Conservation (phyloP, 352 stramenopile genomes). For the Globisporangium rhizosaccharum region DNA sequence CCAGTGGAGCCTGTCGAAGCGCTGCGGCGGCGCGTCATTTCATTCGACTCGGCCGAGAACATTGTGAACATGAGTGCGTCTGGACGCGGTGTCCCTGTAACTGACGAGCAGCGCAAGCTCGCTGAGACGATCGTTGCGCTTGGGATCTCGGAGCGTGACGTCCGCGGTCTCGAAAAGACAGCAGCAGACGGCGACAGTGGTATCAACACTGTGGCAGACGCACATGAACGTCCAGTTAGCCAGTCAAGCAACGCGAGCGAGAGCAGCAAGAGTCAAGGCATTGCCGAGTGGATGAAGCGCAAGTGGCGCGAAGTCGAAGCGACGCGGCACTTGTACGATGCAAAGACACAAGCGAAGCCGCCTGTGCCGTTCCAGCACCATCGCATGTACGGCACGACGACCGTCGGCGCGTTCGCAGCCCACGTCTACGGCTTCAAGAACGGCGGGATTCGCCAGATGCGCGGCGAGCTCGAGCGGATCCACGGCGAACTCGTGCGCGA, state of each 20-base stretch:
- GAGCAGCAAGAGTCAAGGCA: constrained; percentile 2
- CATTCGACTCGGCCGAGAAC: constrained; percentile 68
- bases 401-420: constrained; percentile 76
- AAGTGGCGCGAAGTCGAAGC: constrained; percentile 13
- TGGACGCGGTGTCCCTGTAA: constrained; percentile 28
- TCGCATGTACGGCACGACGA: constrained; percentile 75
- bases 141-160: constrained; percentile 46
- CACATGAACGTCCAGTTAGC: too few species aligned
- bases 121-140: constrained; percentile 74
- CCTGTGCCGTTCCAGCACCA: constrained; percentile 41
- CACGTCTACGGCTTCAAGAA: constrained; percentile 82
- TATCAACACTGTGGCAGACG: background rate
- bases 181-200: background rate
- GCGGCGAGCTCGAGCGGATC: constrained; percentile 55
- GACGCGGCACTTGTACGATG: constrained; percentile 3
- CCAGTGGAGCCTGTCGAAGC: constrained; percentile 56
- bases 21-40: constrained; percentile 61
- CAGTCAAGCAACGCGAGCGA: background rate
- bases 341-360: background rate
- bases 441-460: constrained; percentile 71
- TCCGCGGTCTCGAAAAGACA: constrained; percentile 24
- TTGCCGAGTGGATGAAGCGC: constrained; percentile 17
- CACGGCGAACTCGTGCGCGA: constrained; percentile 43
- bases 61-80: constrained; percentile 58
- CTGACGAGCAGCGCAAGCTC: constrained; percentile 55